Percentiles rank a stretch among this genome's conserved stretches.
phyloP scores from a whole-genome alignment of 345 rosid genomes.

The Rhodomyrtus tomentosa region DNA sequence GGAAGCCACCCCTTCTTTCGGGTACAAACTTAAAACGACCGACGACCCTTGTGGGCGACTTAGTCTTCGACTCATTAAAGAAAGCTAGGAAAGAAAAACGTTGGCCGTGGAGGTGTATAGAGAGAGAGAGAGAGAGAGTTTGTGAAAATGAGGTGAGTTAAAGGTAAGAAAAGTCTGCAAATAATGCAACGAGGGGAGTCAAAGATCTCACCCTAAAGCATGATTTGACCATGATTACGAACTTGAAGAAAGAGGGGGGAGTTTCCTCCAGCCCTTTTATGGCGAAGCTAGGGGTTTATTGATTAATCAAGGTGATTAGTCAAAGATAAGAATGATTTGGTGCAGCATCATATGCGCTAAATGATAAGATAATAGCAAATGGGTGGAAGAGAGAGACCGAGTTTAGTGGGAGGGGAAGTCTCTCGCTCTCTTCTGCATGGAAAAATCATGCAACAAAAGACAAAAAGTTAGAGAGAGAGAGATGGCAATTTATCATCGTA shows the following conservation, averaged over 20 bases:
- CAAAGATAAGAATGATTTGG: background rate
- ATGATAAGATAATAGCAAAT: background rate
- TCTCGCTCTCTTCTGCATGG: background rate
- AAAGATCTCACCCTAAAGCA: background rate
- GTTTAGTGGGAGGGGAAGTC: background rate
- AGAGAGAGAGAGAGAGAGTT: background rate
- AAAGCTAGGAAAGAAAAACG: background rate
- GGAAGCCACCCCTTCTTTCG: background rate
- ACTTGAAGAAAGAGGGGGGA: background rate
- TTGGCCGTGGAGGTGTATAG: background rate
- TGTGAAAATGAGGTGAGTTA: background rate
- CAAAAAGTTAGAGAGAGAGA: background rate
- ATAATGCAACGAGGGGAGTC: background rate
- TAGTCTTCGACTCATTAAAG: background rate
- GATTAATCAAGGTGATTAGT: background rate
- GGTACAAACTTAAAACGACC: background rate
- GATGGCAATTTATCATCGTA: background rate
- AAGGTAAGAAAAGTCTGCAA: background rate
- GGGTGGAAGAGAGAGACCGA: background rate
- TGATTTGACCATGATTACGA: background rate
- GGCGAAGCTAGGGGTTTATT: background rate
- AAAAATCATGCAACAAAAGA: background rate
- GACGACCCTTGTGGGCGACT: background rate
- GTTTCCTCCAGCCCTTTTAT: background rate
- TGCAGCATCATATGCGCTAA: background rate